phyloP scores from a whole-genome alignment of 2,329 filamentous ascomycete species.

The Ascochyta pisi region DNA sequence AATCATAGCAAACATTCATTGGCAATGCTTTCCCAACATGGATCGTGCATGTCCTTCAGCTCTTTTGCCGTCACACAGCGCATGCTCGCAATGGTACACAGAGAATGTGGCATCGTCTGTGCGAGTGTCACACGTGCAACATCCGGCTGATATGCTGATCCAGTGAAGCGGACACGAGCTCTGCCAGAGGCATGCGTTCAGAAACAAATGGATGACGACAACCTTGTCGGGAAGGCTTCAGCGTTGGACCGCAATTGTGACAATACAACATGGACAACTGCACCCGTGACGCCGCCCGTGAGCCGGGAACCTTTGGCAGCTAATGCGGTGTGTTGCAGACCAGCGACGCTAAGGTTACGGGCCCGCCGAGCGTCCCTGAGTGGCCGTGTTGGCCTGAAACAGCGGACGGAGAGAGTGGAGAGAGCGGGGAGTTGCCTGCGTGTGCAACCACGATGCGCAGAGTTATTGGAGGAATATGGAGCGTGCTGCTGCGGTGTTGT shows the following conservation, averaged over 20 bases:
- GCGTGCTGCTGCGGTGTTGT: constrained; percentile 11
- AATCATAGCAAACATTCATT: constrained; percentile 19
- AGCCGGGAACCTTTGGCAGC: not conserved
- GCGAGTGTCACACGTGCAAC: constrained; percentile 25
- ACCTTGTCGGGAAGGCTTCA: not conserved
- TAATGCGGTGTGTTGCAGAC: constrained; percentile 36
- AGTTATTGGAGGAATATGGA: constrained; percentile 21
- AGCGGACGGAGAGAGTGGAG: constrained; percentile 28
- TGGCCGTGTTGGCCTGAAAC: constrained; percentile 33
- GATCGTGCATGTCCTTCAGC: constrained; percentile 27
- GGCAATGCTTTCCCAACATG: constrained; percentile 16
- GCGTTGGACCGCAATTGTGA: not conserved
- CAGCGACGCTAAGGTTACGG: constrained; percentile 6
- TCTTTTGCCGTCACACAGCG: constrained; percentile 28
- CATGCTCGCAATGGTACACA: constrained; percentile 33
- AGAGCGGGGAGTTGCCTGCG: constrained; percentile 22
- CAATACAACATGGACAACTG: not conserved
- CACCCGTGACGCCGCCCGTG: not conserved
- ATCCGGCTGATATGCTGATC: constrained; percentile 16
- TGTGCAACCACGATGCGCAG: constrained; percentile 26
- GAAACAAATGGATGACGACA: constrained; percentile 16
- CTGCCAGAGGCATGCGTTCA: constrained; percentile 18
- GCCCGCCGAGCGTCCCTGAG: constrained; percentile 24
- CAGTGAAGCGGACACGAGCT: constrained; percentile 17
- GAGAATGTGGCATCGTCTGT: constrained; percentile 21